These are phyloP conservation scores for Garcia nutans DNA, from an alignment of 345 rosid species.

Conservation along the genomic window DNA sequence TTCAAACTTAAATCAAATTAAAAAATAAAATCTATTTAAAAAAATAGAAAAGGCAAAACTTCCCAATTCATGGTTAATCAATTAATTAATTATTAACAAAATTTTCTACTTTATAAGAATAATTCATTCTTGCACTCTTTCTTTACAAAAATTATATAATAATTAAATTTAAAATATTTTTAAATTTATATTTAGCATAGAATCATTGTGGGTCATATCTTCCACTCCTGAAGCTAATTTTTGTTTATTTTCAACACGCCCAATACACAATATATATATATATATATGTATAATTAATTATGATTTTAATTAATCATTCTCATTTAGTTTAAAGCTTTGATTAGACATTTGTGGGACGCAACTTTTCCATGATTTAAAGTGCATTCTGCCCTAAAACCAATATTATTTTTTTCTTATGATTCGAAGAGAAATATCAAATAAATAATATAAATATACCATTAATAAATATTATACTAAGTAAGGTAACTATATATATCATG, in stretches of 20 bases:
- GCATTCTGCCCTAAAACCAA: conserved; percentile 22
- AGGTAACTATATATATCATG: background rate
- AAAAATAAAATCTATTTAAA: background rate
- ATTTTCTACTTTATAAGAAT: background rate
- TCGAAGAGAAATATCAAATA: conserved; percentile 5
- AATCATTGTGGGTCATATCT: conserved; percentile 38
- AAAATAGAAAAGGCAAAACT: background rate
- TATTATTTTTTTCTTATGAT: background rate
- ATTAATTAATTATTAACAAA: background rate
- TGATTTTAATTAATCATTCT: conserved; percentile 5
- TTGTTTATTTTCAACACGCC: background rate
- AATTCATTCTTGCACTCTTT: conserved; percentile 10
- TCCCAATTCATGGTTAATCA: conserved; percentile 10
- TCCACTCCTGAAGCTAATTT: conserved; percentile 19
- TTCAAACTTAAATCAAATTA: background rate
- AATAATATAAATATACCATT: background rate
- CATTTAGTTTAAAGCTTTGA: conserved; percentile 29
- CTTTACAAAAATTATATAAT: background rate
- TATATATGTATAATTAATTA: background rate
- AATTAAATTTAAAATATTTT: too few relatives aligned
- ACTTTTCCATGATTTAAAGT: conserved; percentile 40
- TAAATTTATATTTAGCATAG: conserved; percentile 8
- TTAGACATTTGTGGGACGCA: conserved; percentile 40
- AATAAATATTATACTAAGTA: background rate
- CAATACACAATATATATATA: background rate